These are phyloP conservation scores for Sporothrix euskadiensis DNA, from an alignment of 2,329 filamentous ascomycete genomes.

Conservation along the genomic window DNA sequence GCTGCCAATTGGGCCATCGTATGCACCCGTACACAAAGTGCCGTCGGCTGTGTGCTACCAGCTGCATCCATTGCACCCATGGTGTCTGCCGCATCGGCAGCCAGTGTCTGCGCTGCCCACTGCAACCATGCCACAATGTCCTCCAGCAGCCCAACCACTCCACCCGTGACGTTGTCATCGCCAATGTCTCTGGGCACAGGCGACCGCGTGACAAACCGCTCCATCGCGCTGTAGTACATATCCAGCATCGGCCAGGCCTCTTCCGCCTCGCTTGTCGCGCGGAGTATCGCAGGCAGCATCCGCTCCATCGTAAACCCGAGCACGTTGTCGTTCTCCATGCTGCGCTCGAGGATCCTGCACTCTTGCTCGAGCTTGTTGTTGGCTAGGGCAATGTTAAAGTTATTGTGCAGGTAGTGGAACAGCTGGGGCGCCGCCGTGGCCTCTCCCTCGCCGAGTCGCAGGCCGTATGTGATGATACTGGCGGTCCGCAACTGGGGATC, in stretches of 20 bases:
- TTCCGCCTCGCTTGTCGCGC: slow-evolving; percentile 40
- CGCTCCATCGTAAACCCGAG: slow-evolving; percentile 51
- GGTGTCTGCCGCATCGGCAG: slow-evolving; percentile 1
- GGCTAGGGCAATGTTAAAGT: slow-evolving; percentile 56
- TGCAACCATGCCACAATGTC: slow-evolving; percentile 35
- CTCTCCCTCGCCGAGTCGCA: slow-evolving; percentile 56
- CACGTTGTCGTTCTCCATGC: slow-evolving; percentile 51
- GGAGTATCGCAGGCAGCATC: slow-evolving; percentile 58
- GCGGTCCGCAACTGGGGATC: slow-evolving; percentile 60
- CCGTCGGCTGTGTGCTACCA: slow-evolving; percentile 20
- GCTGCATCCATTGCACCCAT: neutral
- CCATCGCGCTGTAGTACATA: slow-evolving; percentile 51
- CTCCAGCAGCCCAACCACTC: slow-evolving; percentile 39
- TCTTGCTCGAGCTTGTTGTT: slow-evolving; percentile 53
- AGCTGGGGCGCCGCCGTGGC: slow-evolving; percentile 49
- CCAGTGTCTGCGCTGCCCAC: slow-evolving; percentile 15
- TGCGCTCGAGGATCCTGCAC: slow-evolving; percentile 47
- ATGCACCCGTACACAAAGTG: slow-evolving; percentile 34
- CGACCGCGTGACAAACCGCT: slow-evolving; percentile 40
- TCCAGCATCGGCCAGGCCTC: slow-evolving; percentile 53
- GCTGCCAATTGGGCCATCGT: slow-evolving; percentile 34
- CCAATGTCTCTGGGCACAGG: slow-evolving; percentile 44
- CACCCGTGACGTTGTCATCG: slow-evolving; percentile 39
- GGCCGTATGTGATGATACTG: slow-evolving; percentile 56
- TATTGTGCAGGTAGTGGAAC: slow-evolving; percentile 60